Conservation (phyloP, 2,329 filamentous ascomycete genomes). For the Trichoderma citrinoviride region DNA sequence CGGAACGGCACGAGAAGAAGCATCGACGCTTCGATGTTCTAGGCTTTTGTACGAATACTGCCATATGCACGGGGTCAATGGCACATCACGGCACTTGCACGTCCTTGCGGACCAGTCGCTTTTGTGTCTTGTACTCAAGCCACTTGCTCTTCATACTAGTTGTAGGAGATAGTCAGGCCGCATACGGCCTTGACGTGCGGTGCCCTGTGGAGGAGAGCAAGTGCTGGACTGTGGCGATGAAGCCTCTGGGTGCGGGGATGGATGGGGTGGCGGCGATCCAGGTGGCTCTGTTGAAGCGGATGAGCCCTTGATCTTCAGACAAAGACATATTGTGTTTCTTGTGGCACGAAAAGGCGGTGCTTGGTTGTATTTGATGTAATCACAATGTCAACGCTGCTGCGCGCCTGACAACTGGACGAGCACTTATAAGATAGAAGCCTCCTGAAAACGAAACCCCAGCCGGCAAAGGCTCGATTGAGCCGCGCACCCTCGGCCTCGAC, state of each 20-base stretch:
- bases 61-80: not conserved
- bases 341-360: too few species aligned
- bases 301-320: slow-evolving; percentile 55
- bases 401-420: not conserved
- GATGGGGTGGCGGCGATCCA: slow-evolving; percentile 51
- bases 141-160: slow-evolving; percentile 55
- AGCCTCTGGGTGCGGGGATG: slow-evolving; percentile 61
- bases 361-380: too few species aligned
- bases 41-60: not conserved
- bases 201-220: slow-evolving; percentile 47
- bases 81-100: not conserved
- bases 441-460: slow-evolving; percentile 50
- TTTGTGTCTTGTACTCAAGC: slow-evolving; percentile 39
- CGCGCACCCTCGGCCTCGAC: too few species aligned
- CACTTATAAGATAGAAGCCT: slow-evolving; percentile 58
- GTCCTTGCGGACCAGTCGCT: slow-evolving; percentile 22
- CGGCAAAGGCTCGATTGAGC: slow-evolving; percentile 55
- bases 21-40: not conserved
- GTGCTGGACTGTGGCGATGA: slow-evolving; percentile 58
- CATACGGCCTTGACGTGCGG: slow-evolving; percentile 54
- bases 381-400: too few species aligned
- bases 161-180: slow-evolving; percentile 55
- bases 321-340: too few species aligned
- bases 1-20: not conserved
- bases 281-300: slow-evolving; percentile 64